phyloP scores from a whole-genome alignment of 2,329 filamentous ascomycete genomes.

The Exophiala bonariae region DNA sequence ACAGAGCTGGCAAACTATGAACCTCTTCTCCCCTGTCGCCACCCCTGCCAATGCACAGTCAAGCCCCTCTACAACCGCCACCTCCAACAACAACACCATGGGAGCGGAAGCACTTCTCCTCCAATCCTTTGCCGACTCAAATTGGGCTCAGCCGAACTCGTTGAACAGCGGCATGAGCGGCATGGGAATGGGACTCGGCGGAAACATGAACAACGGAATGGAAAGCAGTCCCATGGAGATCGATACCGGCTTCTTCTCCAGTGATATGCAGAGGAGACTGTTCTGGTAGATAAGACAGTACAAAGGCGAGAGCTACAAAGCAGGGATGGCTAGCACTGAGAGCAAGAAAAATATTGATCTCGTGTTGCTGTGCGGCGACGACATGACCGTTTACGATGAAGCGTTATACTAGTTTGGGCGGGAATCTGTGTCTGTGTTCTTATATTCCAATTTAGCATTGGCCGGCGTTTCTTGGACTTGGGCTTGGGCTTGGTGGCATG shows the following conservation, averaged over 20 bases:
- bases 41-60: background rate
- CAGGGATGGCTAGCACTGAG: too few species aligned
- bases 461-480: too few species aligned
- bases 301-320: too few species aligned
- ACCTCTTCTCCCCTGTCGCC: slow-evolving; percentile 12
- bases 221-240: slow-evolving; percentile 19
- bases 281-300: too few species aligned
- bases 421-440: too few species aligned
- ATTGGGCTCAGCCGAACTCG: slow-evolving; percentile 17
- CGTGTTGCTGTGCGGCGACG: too few species aligned
- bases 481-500: too few species aligned
- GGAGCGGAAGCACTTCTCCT: slow-evolving; percentile 19
- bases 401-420: too few species aligned
- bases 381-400: too few species aligned
- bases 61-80: background rate
- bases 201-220: background rate
- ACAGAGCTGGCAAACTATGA: slow-evolving; percentile 15
- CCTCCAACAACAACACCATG: slow-evolving; percentile 7
- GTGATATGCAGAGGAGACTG: slow-evolving; percentile 21
- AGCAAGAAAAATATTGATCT: too few species aligned
- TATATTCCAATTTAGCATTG: too few species aligned
- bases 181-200: slow-evolving; percentile 4
- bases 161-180: slow-evolving; percentile 8
- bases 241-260: slow-evolving; percentile 21
- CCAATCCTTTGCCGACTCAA: slow-evolving; percentile 21